phyloP scores from a whole-genome alignment of 2,329 filamentous ascomycete genomes.

The Pseudophaeomoniella oleicola region DNA sequence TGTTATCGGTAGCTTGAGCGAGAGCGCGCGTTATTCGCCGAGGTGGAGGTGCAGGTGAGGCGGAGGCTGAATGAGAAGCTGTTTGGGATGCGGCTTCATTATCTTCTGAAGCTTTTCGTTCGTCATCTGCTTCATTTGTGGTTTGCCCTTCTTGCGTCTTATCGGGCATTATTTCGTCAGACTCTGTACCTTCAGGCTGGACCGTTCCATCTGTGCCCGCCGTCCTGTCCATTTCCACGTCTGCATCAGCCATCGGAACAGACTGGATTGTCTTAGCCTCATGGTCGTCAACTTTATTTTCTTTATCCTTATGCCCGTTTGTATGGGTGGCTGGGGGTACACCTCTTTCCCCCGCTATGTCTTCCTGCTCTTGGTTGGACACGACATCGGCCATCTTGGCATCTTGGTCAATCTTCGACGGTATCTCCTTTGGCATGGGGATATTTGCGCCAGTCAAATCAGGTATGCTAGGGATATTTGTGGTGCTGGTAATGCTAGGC shows the following conservation, averaged over 20 bases:
- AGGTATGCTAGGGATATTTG: not conserved
- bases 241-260: not conserved
- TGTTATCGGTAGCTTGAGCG: conserved; percentile 22
- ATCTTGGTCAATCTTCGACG: not conserved
- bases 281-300: not conserved
- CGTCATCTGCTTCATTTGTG: conserved; percentile 17
- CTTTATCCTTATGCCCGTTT: not conserved
- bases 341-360: not conserved
- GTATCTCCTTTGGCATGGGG: too few relatives aligned
- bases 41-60: conserved; percentile 23
- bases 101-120: conserved; percentile 3
- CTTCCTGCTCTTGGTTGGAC: not conserved
- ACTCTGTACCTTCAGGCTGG: not conserved
- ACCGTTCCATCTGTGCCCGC: not conserved
- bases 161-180: conserved; percentile 3
- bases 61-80: not conserved
- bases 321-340: not conserved
- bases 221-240: not conserved
- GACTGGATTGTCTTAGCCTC: not conserved
- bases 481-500: not conserved
- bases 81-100: conserved; percentile 1
- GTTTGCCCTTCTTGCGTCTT: conserved; percentile 12
- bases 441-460: not conserved
- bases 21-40: conserved; percentile 30
- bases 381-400: not conserved